phyloP scores from a whole-genome alignment of 148 eudicot genomes.

The Silene latifolia region DNA sequence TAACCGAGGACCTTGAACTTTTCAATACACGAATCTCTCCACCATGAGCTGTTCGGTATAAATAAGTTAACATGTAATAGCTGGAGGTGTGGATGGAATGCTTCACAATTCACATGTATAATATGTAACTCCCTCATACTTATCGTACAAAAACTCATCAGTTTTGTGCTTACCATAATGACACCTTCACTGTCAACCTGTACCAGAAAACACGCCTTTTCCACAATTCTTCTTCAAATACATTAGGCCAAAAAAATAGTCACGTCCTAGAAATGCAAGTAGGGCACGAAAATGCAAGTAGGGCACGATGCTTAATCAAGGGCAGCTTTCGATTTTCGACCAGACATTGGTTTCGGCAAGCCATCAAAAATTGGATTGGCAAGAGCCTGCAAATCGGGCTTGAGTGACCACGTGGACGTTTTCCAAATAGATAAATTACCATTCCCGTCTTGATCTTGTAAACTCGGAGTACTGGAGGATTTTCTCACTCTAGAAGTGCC shows the following conservation, averaged over 20 bases:
- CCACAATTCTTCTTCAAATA: not conserved
- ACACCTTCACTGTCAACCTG: not conserved
- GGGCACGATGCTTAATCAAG: conserved; percentile 49
- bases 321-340: conserved; percentile 72
- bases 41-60: conserved; percentile 1
- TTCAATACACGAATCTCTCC: conserved; percentile 8
- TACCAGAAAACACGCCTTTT: not conserved
- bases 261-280: not conserved
- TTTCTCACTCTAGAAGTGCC: conserved; percentile 57
- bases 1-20: not conserved
- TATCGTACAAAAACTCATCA: conserved; percentile 1
- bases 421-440: conserved; percentile 55
- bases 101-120: conserved; percentile 16
- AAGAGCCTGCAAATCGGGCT: conserved; percentile 76
- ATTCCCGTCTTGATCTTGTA: conserved; percentile 58
- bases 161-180: not conserved
- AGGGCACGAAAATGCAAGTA: not conserved
- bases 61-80: conserved; percentile 10
- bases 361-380: conserved; percentile 78
- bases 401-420: conserved; percentile 68
- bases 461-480: conserved; percentile 77
- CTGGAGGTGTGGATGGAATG: conserved; percentile 1
- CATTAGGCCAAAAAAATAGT: not conserved
- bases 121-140: not conserved
- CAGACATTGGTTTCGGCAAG: conserved; percentile 61